A percentile compares a stretch with the other conserved stretches of the same genome.
Conservation (phyloP, 2,329 filamentous ascomycete genomes). For the Nemania abortiva region DNA sequence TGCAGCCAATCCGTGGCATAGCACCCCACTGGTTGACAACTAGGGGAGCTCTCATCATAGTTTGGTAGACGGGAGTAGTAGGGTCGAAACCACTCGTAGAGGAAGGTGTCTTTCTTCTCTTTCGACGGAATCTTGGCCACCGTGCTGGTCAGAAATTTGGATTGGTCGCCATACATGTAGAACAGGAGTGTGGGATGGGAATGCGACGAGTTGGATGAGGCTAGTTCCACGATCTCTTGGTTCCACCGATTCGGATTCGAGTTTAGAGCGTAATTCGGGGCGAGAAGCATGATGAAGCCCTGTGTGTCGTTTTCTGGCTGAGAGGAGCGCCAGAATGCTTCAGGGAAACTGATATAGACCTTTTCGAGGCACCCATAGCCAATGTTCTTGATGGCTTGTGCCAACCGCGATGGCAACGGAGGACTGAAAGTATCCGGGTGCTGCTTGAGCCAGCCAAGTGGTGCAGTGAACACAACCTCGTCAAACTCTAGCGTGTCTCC, state of each 20-base stretch:
- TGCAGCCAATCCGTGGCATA: conserved; percentile 82
- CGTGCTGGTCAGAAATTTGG: conserved; percentile 63
- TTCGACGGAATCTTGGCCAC: conserved; percentile 58
- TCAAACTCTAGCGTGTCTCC: conserved; percentile 68
- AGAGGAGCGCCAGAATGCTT: conserved; percentile 75
- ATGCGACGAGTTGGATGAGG: conserved; percentile 67
- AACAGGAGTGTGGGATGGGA: conserved; percentile 88
- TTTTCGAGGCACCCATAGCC: conserved; percentile 80
- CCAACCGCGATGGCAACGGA: conserved; percentile 67
- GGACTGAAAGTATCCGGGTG: conserved; percentile 71
- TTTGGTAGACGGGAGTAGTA: conserved; percentile 82
- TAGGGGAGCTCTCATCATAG: conserved; percentile 65
- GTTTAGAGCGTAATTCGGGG: conserved; percentile 73
- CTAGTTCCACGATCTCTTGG: conserved; percentile 82
- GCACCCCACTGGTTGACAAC: conserved; percentile 72
- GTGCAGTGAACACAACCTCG: conserved; percentile 75
- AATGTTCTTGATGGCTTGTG: conserved; percentile 71
- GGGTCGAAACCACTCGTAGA: conserved; percentile 77
- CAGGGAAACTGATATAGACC: conserved; percentile 77
- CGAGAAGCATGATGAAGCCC: conserved; percentile 81
- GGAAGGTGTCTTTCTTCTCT: conserved; percentile 63
- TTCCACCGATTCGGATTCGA: conserved; percentile 76
- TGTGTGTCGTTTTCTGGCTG: conserved; percentile 61
- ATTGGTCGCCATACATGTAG: conserved; percentile 78
- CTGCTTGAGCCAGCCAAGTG: conserved; percentile 76